Base-by-base conservation (phyloP, 306 rosid genomes). In the Vicia faba region DNA sequence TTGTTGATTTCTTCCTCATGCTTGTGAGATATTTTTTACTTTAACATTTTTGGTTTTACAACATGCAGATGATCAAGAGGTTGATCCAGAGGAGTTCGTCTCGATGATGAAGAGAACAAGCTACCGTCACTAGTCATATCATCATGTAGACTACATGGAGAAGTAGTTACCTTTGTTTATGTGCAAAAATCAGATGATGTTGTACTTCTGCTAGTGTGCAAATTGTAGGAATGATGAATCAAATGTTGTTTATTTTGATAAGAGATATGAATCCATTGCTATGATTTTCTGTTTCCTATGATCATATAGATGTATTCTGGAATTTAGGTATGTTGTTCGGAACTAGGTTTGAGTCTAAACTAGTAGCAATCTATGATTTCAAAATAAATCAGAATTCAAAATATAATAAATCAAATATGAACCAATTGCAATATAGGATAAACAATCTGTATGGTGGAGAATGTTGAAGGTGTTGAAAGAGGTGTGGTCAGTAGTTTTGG, bases 31-130 rank as follows among this genome's bases (percentile, higher is more conserved):
- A 50, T 46, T 31, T 13, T 18, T 53, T 25, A 26, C 19, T 7
- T 7, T 7, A 25, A 26, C 39, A 18, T 40, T 68, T 73, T 36
- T 54, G 43, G 51, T 58, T 55, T 56, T 25, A 8, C 64, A 74
- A 48, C 56, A 45, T 72, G 82, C 82, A 88, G 95, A 25, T 26
- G 91, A 88, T 81, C 87, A 89, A 72, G 95, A 85, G 84, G 87
- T 88, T 43, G 65, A 25, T 64, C 43, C 68, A 5, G 89, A 83
- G 1, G 95, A 88, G 78, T 88, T 88, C 71, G 19, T 83, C 39
- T 46, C 15, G 87, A 88, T 88, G 87, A 88, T 88, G 95, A 85
- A 33, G 61, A 80, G 75, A 80, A 88, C 95, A 36, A 25, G 70
- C 20, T 88, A 55, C 60, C 83, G 71, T 14, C 60, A 55, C 62